Conservation (phyloP, 176 grass and related monocot species). For the maize (Zea mays) region DNA sequence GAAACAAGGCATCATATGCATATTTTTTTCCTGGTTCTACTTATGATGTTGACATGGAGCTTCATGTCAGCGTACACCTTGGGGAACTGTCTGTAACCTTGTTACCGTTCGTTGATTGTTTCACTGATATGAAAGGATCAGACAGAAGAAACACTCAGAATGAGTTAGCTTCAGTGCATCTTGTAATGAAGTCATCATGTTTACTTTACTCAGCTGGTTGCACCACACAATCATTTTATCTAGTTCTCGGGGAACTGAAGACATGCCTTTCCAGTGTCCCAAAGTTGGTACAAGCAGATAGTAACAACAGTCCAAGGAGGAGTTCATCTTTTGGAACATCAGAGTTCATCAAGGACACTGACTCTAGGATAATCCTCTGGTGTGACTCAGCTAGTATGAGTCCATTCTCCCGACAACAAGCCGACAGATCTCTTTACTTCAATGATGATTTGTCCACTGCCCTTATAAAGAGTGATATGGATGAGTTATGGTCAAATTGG, state of each 20-base stretch:
- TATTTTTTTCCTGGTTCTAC: slow-evolving; percentile 46
- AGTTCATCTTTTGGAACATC: slow-evolving; percentile 47
- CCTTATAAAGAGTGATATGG: slow-evolving; percentile 49
- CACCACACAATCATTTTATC: slow-evolving; percentile 50
- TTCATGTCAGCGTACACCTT: slow-evolving; percentile 55
- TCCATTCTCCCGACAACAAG: slow-evolving; percentile 33
- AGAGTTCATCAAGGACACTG: slow-evolving; percentile 32
- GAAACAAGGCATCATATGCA: slow-evolving; percentile 31
- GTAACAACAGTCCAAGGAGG: slow-evolving; percentile 27
- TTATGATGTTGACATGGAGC: slow-evolving; percentile 47
- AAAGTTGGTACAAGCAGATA: slow-evolving; percentile 20
- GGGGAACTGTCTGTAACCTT: slow-evolving; percentile 64
- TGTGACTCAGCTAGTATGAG: slow-evolving; percentile 52
- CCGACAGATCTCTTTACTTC: slow-evolving; percentile 5
- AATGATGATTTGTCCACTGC: slow-evolving; percentile 1
- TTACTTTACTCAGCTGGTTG: slow-evolving; percentile 55
- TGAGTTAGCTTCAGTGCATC: slow-evolving; percentile 36
- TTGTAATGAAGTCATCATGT: slow-evolving; percentile 57
- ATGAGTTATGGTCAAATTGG: slow-evolving; percentile 65
- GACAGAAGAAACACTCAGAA: slow-evolving; percentile 31
- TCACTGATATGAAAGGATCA: slow-evolving; percentile 20
- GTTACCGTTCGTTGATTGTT: slow-evolving; percentile 32
- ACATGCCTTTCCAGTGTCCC: slow-evolving; percentile 32
- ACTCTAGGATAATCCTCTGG: slow-evolving; percentile 57
- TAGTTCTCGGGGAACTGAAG: slow-evolving; percentile 57